Conservation (phyloP, 2,329 filamentous ascomycete genomes). For the Diaporthe ilicicola region DNA sequence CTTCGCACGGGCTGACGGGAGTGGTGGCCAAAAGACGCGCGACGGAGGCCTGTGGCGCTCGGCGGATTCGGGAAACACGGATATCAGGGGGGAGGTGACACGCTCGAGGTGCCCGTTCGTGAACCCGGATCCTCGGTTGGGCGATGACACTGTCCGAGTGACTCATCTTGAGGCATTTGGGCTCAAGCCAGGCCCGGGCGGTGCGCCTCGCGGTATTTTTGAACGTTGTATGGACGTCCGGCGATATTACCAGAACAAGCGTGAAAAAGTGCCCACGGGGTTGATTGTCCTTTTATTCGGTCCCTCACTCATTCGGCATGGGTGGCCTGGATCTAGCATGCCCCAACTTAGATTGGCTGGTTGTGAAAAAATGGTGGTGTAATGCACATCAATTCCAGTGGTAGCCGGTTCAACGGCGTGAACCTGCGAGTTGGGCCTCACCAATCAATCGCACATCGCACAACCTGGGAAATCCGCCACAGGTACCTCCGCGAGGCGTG, state of each 20-base stretch:
- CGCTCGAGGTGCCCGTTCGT: neutral
- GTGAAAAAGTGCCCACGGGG: constrained; percentile 6
- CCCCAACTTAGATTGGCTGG: neutral
- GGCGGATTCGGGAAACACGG: neutral
- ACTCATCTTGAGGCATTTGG: neutral
- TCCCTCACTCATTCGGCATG: constrained; percentile 6
- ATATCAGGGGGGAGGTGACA: neutral
- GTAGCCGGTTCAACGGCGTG: constrained; percentile 3
- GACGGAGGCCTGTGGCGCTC: constrained; percentile 5
- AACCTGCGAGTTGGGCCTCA: neutral
- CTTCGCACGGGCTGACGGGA: neutral
- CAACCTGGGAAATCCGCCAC: neutral
- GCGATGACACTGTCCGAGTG: neutral
- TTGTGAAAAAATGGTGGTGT: constrained; percentile 11
- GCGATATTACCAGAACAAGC: neutral
- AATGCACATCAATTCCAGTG: constrained; percentile 12
- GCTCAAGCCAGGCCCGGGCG: neutral
- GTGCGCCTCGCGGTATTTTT: neutral
- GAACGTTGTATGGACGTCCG: neutral
- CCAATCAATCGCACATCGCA: neutral
- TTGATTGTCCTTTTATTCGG: neutral
- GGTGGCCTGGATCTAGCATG: neutral
- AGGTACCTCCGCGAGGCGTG: constrained; percentile 10
- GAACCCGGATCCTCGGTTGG: neutral
- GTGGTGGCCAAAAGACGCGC: constrained; percentile 21